These are phyloP conservation scores for Dactylorhiza incarnata DNA, from an alignment of 106 monocot genomes.

Conservation along the genomic window DNA sequence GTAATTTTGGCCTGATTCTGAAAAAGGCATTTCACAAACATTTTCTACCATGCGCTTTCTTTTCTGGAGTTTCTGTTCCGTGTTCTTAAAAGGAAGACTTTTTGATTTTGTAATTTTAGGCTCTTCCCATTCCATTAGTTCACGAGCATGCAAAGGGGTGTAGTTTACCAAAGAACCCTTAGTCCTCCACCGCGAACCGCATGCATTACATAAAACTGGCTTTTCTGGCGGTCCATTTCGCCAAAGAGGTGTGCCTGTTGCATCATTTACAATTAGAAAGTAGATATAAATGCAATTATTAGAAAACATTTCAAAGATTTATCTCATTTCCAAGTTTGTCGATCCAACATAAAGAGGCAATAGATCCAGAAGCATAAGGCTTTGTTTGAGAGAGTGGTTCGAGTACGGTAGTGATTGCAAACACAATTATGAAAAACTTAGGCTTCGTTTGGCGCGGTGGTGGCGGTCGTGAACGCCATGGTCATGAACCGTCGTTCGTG, in stretches of 20 bases:
- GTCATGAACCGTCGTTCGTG: too few species aligned
- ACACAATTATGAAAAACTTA: too few species aligned
- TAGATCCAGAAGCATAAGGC: too few species aligned
- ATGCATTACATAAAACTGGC: slow-evolving; percentile 97
- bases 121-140: slow-evolving; percentile 51
- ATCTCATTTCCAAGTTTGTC: neutral
- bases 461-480: too few species aligned
- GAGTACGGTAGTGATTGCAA: too few species aligned
- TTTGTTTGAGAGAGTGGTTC: too few species aligned
- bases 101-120: slow-evolving; percentile 45
- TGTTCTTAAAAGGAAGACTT: slow-evolving; percentile 31
- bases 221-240: slow-evolving; percentile 98
- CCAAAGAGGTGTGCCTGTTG: slow-evolving; percentile 98
- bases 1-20: slow-evolving; percentile 49
- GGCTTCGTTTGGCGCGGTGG: too few species aligned
- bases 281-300: neutral
- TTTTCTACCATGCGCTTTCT: slow-evolving; percentile 36
- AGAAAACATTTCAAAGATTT: neutral
- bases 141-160: slow-evolving; percentile 83
- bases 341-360: neutral
- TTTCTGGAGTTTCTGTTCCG: slow-evolving; percentile 42
- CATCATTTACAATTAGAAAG: slow-evolving; percentile 8
- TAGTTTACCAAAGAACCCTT: slow-evolving; percentile 93
- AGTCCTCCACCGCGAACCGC: slow-evolving; percentile 98
- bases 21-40: slow-evolving; percentile 37